Conservation (phyloP, 2,329 filamentous ascomycete species). For the Calcarisporium arbuscula region DNA sequence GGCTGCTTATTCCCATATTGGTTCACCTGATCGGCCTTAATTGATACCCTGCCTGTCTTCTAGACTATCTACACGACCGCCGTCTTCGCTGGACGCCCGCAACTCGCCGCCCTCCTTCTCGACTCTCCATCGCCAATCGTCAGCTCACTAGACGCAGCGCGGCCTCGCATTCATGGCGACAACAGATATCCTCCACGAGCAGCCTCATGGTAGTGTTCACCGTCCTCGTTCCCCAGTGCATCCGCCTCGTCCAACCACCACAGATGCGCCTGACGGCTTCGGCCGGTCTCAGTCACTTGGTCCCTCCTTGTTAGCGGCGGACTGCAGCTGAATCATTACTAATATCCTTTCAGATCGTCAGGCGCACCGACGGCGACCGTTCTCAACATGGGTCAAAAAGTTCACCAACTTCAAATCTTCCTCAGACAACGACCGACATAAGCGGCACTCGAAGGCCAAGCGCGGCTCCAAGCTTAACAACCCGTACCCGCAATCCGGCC, state of each 20-base stretch:
- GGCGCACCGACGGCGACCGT: slow-evolving; percentile 69
- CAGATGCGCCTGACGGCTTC: background rate
- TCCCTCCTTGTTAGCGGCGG: background rate
- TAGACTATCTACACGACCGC: no score
- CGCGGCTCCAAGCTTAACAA: slow-evolving; percentile 67
- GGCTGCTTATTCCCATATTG: no score
- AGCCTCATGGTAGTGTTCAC: slow-evolving; percentile 33
- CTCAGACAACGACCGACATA: slow-evolving; percentile 48
- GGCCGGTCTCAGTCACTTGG: slow-evolving; percentile 1
- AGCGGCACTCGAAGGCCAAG: slow-evolving; percentile 44
- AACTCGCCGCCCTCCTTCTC: no score
- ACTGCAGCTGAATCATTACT: slow-evolving; percentile 17
- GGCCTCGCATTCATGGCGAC: slow-evolving; percentile 25
- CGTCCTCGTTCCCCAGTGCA: background rate
- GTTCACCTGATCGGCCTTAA: no score
- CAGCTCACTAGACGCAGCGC: slow-evolving; percentile 1
- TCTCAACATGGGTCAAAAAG: slow-evolving; percentile 91
- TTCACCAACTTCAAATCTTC: slow-evolving; percentile 79
- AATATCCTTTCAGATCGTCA: slow-evolving; percentile 53
- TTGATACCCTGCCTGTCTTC: no score
- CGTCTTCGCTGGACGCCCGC: no score
- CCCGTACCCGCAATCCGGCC: slow-evolving; percentile 82
- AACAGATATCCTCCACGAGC: slow-evolving; percentile 29
- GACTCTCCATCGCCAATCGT: slow-evolving; percentile 1
- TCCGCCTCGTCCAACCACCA: background rate